Conservation (phyloP, 2,329 filamentous ascomycete species). For the Colletotrichum aenigma region DNA sequence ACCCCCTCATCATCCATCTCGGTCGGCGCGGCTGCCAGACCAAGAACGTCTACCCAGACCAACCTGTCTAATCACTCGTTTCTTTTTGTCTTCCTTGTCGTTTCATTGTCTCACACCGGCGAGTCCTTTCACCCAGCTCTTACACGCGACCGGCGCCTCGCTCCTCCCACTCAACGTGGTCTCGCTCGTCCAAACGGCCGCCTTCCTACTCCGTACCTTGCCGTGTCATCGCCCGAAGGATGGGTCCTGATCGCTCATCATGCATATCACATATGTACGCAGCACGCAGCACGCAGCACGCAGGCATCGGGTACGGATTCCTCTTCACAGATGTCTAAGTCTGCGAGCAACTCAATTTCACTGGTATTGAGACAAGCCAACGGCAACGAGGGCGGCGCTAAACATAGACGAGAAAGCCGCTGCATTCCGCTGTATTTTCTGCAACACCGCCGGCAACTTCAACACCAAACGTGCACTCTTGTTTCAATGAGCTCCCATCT, state of each 20-base stretch:
- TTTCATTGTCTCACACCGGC: not conserved
- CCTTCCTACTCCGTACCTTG: not conserved
- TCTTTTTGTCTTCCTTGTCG: conserved; percentile 21
- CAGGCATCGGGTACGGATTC: conserved; percentile 2
- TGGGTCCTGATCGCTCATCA: not conserved
- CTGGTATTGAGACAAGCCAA: not conserved
- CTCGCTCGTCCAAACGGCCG: not conserved
- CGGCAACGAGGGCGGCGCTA: not conserved
- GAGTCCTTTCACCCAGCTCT: not conserved
- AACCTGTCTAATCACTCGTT: not conserved
- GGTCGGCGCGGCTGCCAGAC: not conserved
- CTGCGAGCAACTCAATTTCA: not conserved
- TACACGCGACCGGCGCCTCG: not conserved
- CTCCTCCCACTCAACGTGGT: not conserved
- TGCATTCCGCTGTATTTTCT: not conserved
- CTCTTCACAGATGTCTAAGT: not conserved
- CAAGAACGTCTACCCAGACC: not conserved
- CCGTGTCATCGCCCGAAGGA: not conserved
- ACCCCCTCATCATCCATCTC: not conserved
- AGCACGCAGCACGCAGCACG: not conserved
- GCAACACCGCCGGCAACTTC: not conserved
- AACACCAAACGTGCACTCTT: not conserved
- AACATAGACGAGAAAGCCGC: not conserved
- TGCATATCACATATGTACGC: not conserved
- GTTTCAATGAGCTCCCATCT: not conserved